Base-by-base conservation (phyloP, 257 asterid genomes). In the Cinchona pubescens region DNA sequence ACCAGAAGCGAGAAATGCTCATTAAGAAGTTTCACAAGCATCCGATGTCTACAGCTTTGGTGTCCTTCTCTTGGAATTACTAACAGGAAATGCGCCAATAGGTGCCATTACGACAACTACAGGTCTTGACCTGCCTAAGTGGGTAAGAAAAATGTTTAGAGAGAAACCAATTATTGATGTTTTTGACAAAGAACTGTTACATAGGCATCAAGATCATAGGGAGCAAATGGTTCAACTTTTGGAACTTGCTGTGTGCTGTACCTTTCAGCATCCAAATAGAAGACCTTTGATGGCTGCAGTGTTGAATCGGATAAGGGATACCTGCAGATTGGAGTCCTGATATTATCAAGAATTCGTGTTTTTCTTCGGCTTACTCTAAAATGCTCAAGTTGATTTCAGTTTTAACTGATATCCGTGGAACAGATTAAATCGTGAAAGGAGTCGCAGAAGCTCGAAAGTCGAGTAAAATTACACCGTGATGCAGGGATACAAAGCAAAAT, bases 171-270 rank as follows among this genome's bases (percentile, higher is more conserved):
- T 74, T 48, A 23, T 69, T 38, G 85, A 77, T 77, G 82, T 77
- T 69, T 67, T 81, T 27, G 85, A 77, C 35, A 14, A 21, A 59
- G 53, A 63, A 63, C 4, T 56, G 59, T 29, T 81, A 9, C 58
- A 64, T 34, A 37, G 25, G n/a, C 56, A 58, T 29, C 60, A 53
- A 38, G 55, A 67, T 16, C 53, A 23, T 71, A 77, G 51, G 38
- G 67, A 69, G 46, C 77, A 81, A 76, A 48, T 81, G 82, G 76
- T 77, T 60, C 77, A 61, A 14, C 55, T 81, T 40, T 69, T 81
- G 48, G 77, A 81, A 66, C 79, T 81, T 62, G 77, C 79, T n/a
- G 45, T 77, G 15, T 81, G 82, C 40, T 81, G 85, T 40, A 81
- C 82, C 9, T 81, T 81, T 43, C 71, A 77, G 77, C 61, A 81